A percentile compares a stretch with the other conserved stretches of the same genome.
Conservation (phyloP, 129 eudicot genomes). For the Helianthus tuberosus region DNA sequence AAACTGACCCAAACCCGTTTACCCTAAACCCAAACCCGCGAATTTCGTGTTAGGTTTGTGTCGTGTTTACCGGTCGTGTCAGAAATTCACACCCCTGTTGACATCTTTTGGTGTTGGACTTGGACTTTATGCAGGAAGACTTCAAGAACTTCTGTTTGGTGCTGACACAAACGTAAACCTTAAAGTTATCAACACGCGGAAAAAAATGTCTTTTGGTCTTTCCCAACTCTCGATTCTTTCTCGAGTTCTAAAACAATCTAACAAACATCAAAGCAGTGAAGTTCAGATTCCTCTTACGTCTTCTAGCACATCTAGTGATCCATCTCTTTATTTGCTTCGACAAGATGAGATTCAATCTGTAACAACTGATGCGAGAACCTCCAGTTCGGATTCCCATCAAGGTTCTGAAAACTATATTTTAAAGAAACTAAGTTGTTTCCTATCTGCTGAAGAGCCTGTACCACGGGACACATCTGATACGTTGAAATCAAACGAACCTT, state of each 20-base stretch:
- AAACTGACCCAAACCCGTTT: too few species aligned
- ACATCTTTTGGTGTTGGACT: slow-evolving; percentile 23
- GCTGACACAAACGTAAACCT: slow-evolving; percentile 54
- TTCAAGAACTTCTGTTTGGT: slow-evolving; percentile 66
- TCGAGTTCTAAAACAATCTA: slow-evolving; percentile 40
- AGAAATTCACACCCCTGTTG: too few species aligned
- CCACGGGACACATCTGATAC: slow-evolving; percentile 25
- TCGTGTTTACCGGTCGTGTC: too few species aligned
- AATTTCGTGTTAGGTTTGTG: too few species aligned
- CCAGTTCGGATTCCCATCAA: slow-evolving; percentile 45
- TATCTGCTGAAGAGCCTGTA: slow-evolving; percentile 61
- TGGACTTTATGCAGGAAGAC: slow-evolving; percentile 57
- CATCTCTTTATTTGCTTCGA: slow-evolving; percentile 27
- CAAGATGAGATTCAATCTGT: slow-evolving; percentile 36
- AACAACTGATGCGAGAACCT: slow-evolving; percentile 41
- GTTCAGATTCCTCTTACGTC: slow-evolving; percentile 51
- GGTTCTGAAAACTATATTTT: slow-evolving; percentile 58
- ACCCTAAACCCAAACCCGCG: too few species aligned
- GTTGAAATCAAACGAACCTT: slow-evolving; percentile 34
- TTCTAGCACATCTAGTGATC: slow-evolving; percentile 34
- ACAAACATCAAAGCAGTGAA: slow-evolving; percentile 41
- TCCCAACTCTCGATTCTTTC: slow-evolving; percentile 72
- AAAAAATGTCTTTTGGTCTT: slow-evolving; percentile 49
- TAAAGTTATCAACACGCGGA: slow-evolving; percentile 42
- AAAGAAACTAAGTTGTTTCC: slow-evolving; percentile 50